Evolutionary conservation across 2,329 filamentous ascomycete species (phyloP), one percentile per base, ranked within the genome.

Genomic region (Claviceps pazoutovae): DNA sequence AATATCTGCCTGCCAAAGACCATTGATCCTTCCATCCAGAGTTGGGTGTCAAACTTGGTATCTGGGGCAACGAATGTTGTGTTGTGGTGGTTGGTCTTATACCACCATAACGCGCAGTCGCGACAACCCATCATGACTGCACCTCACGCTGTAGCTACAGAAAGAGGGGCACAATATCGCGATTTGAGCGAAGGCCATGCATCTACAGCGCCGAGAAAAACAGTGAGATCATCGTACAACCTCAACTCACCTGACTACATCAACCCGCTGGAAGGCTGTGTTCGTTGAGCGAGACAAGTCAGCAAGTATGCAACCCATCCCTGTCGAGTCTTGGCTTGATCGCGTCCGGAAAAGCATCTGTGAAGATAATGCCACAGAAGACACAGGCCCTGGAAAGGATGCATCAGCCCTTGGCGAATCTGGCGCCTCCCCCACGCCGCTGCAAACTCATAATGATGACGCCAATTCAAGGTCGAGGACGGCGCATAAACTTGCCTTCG

Each of bases 301-400:
- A 19, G 14, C 47, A 17, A 5, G 26, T n/a, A 19, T 42, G 37
- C 47, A 11, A 50, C 41, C 19, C 9, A 50, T 38, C 1, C 17
- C 48, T 4, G 41, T 50, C 19, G 48, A 51, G 13, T n/a, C 37
- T 16, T 51, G 50, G 50, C 45, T 51, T 17, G 38, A 43, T 26
- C 45, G 48, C 13, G 8, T 51, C 19, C 37, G 42, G 17, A 11
- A 30, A n/a, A 48, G 37, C 38, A 43, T n/a, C 36, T 17, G 14
- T 8, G 37, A n/a, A 34, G 42, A 42, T 38, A 37, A 36, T 38
- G 44, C 4, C 2, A 36, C 30, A 42, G n/a, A 47, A 38, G 44
- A 13, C 7, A 14, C 37, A 34, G 47, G 21, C n/a, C 47, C 21
- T 41, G 21, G 8, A 4, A 14, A 34, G 41, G 11, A 34, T 11